phyloP scores from a whole-genome alignment of 306 rosid species.

The Vicia sativa region DNA sequence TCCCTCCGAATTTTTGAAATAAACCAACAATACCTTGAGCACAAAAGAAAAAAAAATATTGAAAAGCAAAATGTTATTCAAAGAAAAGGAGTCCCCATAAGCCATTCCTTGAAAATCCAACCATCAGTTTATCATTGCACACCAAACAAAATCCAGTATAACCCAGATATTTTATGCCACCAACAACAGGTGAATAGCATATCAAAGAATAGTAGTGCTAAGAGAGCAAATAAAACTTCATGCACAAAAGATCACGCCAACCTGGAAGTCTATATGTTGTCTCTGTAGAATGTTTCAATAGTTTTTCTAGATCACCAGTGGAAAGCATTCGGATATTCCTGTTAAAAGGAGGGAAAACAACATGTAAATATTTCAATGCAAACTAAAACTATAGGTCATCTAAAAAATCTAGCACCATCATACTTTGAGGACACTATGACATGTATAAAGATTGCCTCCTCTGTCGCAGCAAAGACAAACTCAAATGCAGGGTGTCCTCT shows the following conservation, averaged over 20 bases:
- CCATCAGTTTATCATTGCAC: slow-evolving; percentile 24
- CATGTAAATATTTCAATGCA: slow-evolving; percentile 26
- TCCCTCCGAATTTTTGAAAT: slow-evolving; percentile 10
- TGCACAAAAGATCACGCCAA: slow-evolving; percentile 46
- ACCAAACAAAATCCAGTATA: slow-evolving; percentile 30
- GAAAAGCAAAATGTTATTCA: slow-evolving; percentile 29
- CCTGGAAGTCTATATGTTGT: slow-evolving; percentile 79
- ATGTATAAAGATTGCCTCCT: slow-evolving; percentile 88
- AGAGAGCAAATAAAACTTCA: slow-evolving; percentile 26
- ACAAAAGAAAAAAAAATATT: slow-evolving; percentile 25
- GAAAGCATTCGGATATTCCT: slow-evolving; percentile 88
- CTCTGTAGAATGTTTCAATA: slow-evolving; percentile 62
- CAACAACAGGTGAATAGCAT: slow-evolving; percentile 25
- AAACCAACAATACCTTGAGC: slow-evolving; percentile 5
- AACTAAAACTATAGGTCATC: slow-evolving; percentile 23
- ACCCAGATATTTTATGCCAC: slow-evolving; percentile 21
- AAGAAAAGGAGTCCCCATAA: slow-evolving; percentile 20
- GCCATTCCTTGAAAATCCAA: slow-evolving; percentile 29
- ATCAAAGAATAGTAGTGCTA: slow-evolving; percentile 16
- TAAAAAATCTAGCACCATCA: slow-evolving; percentile 27
- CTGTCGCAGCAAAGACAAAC: slow-evolving; percentile 88
- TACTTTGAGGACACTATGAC: slow-evolving; percentile 87
- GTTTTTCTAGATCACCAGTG: slow-evolving; percentile 70
- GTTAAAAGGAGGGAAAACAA: slow-evolving; percentile 25
- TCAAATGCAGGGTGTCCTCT: slow-evolving; percentile 89